phyloP scores from a whole-genome alignment of 352 stramenopile genomes.

The Phytopythium chamaehyphon region DNA sequence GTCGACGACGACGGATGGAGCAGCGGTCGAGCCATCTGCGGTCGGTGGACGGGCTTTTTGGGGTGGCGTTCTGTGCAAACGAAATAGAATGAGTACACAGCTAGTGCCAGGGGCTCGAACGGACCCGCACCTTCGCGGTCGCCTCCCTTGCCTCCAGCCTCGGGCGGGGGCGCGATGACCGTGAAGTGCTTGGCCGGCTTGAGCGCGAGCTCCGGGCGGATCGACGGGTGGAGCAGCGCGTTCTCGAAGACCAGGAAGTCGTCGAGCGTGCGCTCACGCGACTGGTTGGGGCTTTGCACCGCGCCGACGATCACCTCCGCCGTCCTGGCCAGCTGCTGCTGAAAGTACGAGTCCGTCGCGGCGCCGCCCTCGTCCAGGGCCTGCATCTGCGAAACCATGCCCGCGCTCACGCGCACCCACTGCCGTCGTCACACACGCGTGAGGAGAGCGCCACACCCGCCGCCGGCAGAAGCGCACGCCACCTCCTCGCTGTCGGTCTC shows the following conservation, averaged over 20 bases:
- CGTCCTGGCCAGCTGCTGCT: conserved; percentile 45
- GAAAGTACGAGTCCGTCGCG: conserved; percentile 57
- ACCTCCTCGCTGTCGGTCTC: conserved; percentile 65
- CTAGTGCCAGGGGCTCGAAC: neutral
- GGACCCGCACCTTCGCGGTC: conserved; percentile 13
- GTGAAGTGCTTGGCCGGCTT: conserved; percentile 57
- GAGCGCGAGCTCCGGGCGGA: conserved; percentile 38
- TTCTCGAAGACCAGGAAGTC: conserved; percentile 71
- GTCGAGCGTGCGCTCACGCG: conserved; percentile 24
- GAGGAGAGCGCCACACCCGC: neutral
- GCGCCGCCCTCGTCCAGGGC: conserved; percentile 35
- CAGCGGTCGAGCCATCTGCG: conserved; percentile 34
- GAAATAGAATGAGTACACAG: neutral
- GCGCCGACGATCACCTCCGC: conserved; percentile 37
- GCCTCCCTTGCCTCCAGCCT: conserved; percentile 18
- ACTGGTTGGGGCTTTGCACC: conserved; percentile 14
- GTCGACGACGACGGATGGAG: conserved; percentile 13
- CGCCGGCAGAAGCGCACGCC: neutral
- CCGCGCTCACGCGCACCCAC: conserved; percentile 62
- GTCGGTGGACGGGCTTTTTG: conserved; percentile 44
- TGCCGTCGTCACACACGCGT: conserved; percentile 1
- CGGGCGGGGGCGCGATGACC: conserved; percentile 42
- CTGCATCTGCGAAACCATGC: conserved; percentile 70
- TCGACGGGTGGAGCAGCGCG: conserved; percentile 51
- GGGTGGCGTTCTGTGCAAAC: conserved; percentile 5